Percentiles rank a stretch among this genome's conserved stretches.
Conservation (phyloP, 495 filamentous ascomycete species). For the Penicillium samsonianum region DNA sequence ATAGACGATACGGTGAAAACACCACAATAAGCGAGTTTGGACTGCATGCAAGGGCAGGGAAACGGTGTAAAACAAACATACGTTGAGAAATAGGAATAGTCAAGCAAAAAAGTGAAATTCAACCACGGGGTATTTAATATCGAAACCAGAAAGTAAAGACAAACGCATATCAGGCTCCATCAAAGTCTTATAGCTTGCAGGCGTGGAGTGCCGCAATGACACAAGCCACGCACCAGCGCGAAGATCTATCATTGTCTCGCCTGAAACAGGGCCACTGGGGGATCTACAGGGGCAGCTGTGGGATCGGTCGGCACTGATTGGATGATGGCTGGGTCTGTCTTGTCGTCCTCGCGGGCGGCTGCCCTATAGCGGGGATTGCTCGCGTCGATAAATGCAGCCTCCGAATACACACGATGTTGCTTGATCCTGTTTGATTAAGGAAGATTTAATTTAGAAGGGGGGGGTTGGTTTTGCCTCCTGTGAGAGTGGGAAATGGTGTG, state of each 20-base stretch:
- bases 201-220: constrained; percentile 1
- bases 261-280: constrained; percentile 15
- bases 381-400: background rate
- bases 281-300: constrained; percentile 24
- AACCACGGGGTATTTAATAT: constrained; percentile 6
- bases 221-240: constrained; percentile 13
- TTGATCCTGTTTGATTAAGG: background rate
- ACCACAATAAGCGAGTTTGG: background rate
- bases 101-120: background rate
- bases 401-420: background rate
- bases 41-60: background rate
- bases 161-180: constrained; percentile 18
- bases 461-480: background rate
- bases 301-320: constrained; percentile 11
- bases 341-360: background rate
- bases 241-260: constrained; percentile 5
- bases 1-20: background rate
- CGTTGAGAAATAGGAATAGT: background rate
- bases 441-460: background rate
- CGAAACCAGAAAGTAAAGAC: constrained; percentile 1
- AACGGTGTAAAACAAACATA: constrained; percentile 1
- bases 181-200: constrained; percentile 26
- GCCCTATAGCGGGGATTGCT: constrained; percentile 6
- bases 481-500: background rate
- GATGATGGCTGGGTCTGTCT: constrained; percentile 4